Evolutionary conservation across 164 flowering plant species (phyloP).

Genomic region (Liriodendron chinense): DNA sequence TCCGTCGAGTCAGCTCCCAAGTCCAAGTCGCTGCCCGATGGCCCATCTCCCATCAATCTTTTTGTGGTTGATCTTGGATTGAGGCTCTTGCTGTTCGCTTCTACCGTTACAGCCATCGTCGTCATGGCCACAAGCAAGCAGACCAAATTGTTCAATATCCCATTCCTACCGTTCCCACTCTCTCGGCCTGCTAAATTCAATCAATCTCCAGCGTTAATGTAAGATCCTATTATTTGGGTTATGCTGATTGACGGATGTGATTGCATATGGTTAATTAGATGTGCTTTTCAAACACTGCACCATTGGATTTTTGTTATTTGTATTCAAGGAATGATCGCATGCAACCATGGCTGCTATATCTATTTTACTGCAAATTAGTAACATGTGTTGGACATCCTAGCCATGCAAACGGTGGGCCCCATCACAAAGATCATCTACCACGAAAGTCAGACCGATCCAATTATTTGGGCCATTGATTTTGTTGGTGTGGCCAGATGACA

Average conservation of each 20-base stretch:
- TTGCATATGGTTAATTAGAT: neutral
- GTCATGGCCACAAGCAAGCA: conserved; percentile 21
- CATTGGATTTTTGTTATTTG: too few relatives aligned
- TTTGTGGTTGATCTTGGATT: conserved; percentile 4
- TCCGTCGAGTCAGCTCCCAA: neutral
- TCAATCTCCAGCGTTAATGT: conserved; percentile 26
- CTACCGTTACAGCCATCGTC: conserved; percentile 9
- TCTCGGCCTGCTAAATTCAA: conserved; percentile 9
- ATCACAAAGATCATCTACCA: too few relatives aligned
- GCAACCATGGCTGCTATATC: too few relatives aligned
- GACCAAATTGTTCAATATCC: conserved; percentile 2
- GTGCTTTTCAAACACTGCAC: neutral
- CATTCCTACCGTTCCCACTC: neutral
- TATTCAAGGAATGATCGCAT: too few relatives aligned
- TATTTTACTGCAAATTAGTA: too few relatives aligned
- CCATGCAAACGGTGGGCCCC: too few relatives aligned
- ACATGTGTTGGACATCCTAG: too few relatives aligned
- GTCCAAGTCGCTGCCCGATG: neutral
- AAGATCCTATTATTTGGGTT: neutral
- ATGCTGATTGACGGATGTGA: neutral
- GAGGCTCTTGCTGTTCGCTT: conserved; percentile 18
- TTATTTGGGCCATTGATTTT: too few relatives aligned
- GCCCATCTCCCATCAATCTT: neutral
- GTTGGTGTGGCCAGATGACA: too few relatives aligned
- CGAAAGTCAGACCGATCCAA: too few relatives aligned